phyloP scores from a whole-genome alignment of 2,329 filamentous ascomycete genomes.

The Elsinoe necatrix region DNA sequence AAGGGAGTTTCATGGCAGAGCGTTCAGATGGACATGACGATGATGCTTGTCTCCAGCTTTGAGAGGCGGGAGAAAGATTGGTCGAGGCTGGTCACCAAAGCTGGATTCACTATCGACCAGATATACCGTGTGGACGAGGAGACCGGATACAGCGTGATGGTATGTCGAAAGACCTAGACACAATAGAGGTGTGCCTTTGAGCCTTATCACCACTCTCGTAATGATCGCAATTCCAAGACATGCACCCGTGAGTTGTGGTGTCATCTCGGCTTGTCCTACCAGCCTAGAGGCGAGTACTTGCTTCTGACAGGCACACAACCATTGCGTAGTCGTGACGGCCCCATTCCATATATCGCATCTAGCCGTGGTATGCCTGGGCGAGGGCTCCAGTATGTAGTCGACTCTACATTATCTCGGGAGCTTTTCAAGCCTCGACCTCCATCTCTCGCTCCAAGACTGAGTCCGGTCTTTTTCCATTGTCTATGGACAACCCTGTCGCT shows the following conservation, averaged over 20 bases:
- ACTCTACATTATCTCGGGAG: no score
- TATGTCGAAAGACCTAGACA: background rate
- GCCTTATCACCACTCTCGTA: no score
- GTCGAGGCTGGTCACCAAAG: background rate
- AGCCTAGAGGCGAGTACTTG: no score
- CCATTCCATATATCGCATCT: no score
- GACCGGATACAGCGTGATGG: background rate
- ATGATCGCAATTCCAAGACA: no score
- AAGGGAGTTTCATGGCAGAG: background rate
- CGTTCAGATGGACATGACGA: background rate
- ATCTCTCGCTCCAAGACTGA: conserved; percentile 20
- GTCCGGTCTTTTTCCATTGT: conserved; percentile 48
- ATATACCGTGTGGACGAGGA: background rate
- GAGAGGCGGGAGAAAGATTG: background rate
- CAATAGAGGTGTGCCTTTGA: no score
- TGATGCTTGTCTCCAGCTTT: background rate
- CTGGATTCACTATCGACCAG: background rate
- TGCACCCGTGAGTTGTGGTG: no score
- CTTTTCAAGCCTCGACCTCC: conserved; percentile 22
- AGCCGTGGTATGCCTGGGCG: no score
- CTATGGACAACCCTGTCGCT: conserved; percentile 61
- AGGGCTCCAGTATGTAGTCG: no score
- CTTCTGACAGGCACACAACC: no score
- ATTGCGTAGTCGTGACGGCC: no score
- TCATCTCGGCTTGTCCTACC: no score